Percentiles rank a stretch among this genome's conserved stretches.
Evolutionary conservation across 2,329 filamentous ascomycete species (phyloP).

Genomic region (Phoma herbarum): DNA sequence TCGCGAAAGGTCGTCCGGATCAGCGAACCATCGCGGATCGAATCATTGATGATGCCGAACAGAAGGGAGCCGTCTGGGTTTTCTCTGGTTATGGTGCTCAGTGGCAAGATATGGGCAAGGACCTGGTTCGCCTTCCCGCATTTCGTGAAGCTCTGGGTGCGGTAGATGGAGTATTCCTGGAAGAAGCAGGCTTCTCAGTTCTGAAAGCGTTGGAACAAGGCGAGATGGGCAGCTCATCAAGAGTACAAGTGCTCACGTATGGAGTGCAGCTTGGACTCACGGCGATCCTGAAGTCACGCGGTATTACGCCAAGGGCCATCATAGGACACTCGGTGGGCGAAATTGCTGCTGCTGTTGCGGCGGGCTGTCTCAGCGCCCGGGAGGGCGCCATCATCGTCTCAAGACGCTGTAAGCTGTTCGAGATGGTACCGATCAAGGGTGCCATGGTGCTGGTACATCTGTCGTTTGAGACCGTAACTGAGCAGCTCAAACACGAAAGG

Average conservation of each 20-base stretch:
- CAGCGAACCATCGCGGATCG: conserved; percentile 19
- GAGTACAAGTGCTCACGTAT: conserved; percentile 49
- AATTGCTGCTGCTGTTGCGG: conserved; percentile 48
- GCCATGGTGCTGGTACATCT: conserved; percentile 46
- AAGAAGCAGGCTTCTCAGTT: conserved; percentile 29
- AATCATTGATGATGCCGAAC: conserved; percentile 19
- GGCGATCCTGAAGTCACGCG: conserved; percentile 43
- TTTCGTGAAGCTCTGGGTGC: conserved; percentile 39
- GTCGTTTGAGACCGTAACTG: conserved; percentile 37
- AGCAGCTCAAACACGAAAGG: conserved; percentile 29
- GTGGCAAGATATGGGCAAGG: conserved; percentile 54
- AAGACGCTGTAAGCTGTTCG: conserved; percentile 46
- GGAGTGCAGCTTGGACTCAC: conserved; percentile 49
- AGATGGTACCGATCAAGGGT: conserved; percentile 42
- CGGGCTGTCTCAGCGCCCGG: conserved; percentile 37
- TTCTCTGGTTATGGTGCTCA: conserved; percentile 58
- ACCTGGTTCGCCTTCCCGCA: conserved; percentile 39
- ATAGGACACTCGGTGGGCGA: conserved; percentile 57
- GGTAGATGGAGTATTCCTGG: conserved; percentile 35
- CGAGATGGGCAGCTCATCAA: conserved; percentile 38
- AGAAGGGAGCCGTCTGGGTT: conserved; percentile 47
- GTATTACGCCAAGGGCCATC: conserved; percentile 47
- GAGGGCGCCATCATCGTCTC: conserved; percentile 52
- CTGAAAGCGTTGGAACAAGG: conserved; percentile 25
- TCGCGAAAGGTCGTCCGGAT: conserved; percentile 18